Evolutionary conservation across 2,329 filamentous ascomycete genomes (phyloP).

Genomic region (Chrysosporium queenslandicum): DNA sequence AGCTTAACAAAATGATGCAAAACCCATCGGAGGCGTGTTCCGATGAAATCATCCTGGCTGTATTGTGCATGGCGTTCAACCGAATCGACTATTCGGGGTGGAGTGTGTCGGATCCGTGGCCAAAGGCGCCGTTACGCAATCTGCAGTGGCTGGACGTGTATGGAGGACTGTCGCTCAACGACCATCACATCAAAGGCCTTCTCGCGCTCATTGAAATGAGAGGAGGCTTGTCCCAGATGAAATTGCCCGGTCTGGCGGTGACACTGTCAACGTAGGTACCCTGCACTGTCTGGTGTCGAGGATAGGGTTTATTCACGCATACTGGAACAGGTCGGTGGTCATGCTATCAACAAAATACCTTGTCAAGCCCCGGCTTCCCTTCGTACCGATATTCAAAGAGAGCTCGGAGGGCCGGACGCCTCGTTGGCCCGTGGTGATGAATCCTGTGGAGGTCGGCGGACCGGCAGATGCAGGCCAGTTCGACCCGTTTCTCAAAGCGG

Average conservation of each 20-base stretch:
- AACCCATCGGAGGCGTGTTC: slow-evolving; percentile 18
- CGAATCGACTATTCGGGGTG: slow-evolving; percentile 18
- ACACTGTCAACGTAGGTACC: slow-evolving; percentile 31
- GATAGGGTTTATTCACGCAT: not conserved
- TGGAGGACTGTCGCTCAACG: slow-evolving; percentile 20
- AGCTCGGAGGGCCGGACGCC: slow-evolving; percentile 17
- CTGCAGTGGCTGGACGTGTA: slow-evolving; percentile 24
- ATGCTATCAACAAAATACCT: slow-evolving; percentile 22
- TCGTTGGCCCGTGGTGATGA: slow-evolving; percentile 15
- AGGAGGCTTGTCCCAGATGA: slow-evolving; percentile 31
- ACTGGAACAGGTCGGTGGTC: slow-evolving; percentile 17
- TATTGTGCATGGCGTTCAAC: slow-evolving; percentile 24
- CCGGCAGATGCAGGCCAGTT: not conserved
- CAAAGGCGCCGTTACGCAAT: slow-evolving; percentile 21
- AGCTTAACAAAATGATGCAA: slow-evolving; percentile 22
- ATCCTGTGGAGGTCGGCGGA: slow-evolving; percentile 1
- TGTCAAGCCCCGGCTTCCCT: slow-evolving; percentile 20
- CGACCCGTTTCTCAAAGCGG: slow-evolving; percentile 8
- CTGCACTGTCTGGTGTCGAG: not conserved
- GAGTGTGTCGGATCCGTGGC: slow-evolving; percentile 18
- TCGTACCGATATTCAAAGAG: slow-evolving; percentile 19
- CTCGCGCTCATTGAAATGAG: slow-evolving; percentile 26
- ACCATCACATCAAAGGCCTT: slow-evolving; percentile 23
- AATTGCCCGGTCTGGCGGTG: slow-evolving; percentile 29
- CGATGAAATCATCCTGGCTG: slow-evolving; percentile 23